Base-by-base conservation (phyloP, 805 yeast genomes). In the Kazachstania taianensis region DNA sequence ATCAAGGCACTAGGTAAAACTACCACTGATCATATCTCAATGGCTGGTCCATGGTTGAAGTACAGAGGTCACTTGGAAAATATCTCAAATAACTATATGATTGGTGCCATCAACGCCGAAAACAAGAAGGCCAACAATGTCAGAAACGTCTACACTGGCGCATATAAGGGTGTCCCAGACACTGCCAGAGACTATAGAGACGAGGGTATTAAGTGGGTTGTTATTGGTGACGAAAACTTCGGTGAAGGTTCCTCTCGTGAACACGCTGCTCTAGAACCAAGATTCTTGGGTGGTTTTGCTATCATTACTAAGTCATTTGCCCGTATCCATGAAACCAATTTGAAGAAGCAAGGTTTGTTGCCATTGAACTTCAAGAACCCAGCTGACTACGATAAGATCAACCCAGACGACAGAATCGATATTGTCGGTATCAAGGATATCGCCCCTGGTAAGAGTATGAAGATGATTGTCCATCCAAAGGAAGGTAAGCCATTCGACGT, bases 41-140 rank as follows among this genome's bases (percentile, higher is more conserved):
- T 85, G 94, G 98, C 98, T 61, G 98, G 98, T 70, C 96, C 97
- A 62, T 89, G 98, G 98, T 82, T 89, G 76, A 89, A 89, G 73
- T 89, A 89, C 89, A 84, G 96, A 75, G 98, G 98, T 69, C 98
- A 89, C 73, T 75, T 89, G 72, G 89, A 86, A 73, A 89, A 89
- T 80, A 92, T 89, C 62, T 86, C 96, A 51, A 86, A 89, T 78
- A 89, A 92, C 76, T 89, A 92, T 72, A 87, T 89, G 95, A 89
- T 89, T 73, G 98, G 98, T 73, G 97, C 97, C 51, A 87, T 78
- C 64, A 89, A 89, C 70, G 87, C 87, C 61, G 96, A 81, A 71
- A 89, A 89, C 69, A 82, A 79, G 50, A 84, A 89, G 75, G 94
- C 94, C 49, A 89, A 89, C 83, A 69, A 69, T 56, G 77, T 92